Conservation (phyloP, 352 stramenopile genomes). For the Globisporangium solare region DNA sequence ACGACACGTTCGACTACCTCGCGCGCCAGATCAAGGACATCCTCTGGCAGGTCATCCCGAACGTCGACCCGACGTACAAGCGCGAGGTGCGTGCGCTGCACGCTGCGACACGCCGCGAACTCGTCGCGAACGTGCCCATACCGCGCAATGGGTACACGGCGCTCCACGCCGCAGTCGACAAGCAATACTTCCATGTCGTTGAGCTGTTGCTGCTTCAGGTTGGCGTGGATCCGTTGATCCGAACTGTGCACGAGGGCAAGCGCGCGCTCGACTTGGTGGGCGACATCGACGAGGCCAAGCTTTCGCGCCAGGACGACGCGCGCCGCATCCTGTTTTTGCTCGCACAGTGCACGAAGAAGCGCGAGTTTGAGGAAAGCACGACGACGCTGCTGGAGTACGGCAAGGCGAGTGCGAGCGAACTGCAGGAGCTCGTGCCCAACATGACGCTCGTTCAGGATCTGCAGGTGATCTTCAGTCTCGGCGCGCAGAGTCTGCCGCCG, state of each 20-base stretch:
- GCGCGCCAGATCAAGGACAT: not conserved
- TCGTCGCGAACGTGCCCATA: not conserved
- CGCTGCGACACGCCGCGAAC: not conserved
- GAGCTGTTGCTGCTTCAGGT: not conserved
- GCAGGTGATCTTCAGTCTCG: not conserved
- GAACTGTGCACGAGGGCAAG: not conserved
- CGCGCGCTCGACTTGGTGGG: not conserved
- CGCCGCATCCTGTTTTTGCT: not conserved
- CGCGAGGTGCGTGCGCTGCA: not conserved
- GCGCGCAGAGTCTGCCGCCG: not conserved
- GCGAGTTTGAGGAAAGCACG: not conserved
- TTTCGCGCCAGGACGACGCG: not conserved
- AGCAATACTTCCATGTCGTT: not conserved
- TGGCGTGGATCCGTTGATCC: not conserved
- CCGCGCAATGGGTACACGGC: not conserved
- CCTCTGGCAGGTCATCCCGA: not conserved
- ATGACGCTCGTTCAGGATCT: not conserved
- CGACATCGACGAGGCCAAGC: not conserved
- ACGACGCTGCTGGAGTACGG: not conserved
- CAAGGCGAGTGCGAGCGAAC: not conserved
- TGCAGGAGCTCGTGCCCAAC: not conserved
- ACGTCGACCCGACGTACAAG: not conserved
- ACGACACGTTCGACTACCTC: not conserved
- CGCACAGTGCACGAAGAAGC: not conserved
- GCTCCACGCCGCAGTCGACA: not conserved